Evolutionary conservation across 192 early-diverging fungal genomes (phyloP), one percentile per base, ranked within the genome.

Genomic region (Lobulomyces angularis): DNA sequence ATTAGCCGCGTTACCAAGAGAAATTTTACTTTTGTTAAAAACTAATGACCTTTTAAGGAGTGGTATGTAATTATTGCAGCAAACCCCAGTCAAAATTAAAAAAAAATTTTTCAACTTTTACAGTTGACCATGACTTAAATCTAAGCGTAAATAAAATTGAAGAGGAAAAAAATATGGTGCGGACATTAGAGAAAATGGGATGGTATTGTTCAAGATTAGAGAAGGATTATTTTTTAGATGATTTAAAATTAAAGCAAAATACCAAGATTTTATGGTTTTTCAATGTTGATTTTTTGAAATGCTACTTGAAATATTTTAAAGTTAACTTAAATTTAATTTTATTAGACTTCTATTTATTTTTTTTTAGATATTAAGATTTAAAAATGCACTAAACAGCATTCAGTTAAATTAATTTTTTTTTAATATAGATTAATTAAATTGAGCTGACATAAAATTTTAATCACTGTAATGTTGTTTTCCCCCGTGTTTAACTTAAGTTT

Each of bases 41-140:
- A 90, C 88, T 2, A 88, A 92, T 56, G 91, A 95, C 48, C 55
- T 95, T 24, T 50, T 95, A 17, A 69, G 88, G 24, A 70, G 68
- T 37, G 44, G n/a, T n/a, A n/a, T n/a, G n/a, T n/a, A n/a, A n/a
- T n/a, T n/a, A n/a, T 43, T n/a, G n/a, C n/a, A n/a, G n/a, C n/a
- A n/a, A n/a, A n/a, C n/a, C n/a, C n/a, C n/a, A n/a, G n/a, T n/a
- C n/a, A n/a, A n/a, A n/a, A n/a, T n/a, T n/a, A n/a, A n/a, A n/a
- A n/a, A n/a, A n/a, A n/a, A n/a, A n/a, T n/a, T n/a, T n/a, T n/a
- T n/a, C n/a, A n/a, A n/a, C n/a, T n/a, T n/a, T n/a, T n/a, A n/a
- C 58, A 30, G 62, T 71, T 14, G 69, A 71, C 46, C 50, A 58
- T 14, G 19, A 20, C 2, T 46, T 71, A 5, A 59, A 56, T 29